Conservation (phyloP, 2,329 filamentous ascomycete species). For the Aspergillus melleus region DNA sequence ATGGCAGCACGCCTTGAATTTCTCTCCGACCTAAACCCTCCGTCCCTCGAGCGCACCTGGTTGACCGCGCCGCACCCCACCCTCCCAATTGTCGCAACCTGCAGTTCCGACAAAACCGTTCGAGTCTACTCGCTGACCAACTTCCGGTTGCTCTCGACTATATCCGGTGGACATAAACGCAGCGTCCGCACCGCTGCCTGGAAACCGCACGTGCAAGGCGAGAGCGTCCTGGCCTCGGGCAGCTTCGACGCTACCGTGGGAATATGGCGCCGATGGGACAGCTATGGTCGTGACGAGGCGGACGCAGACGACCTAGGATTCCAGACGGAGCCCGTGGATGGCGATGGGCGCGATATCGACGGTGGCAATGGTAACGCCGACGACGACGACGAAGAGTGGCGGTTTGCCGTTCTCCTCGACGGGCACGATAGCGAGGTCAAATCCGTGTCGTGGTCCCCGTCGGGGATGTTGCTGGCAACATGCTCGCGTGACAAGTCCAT, state of each 20-base stretch:
- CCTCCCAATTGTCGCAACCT: conserved; percentile 83
- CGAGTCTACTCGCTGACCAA: conserved; percentile 85
- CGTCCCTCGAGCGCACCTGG: conserved; percentile 71
- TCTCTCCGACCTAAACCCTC: conserved; percentile 55
- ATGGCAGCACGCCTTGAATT: conserved; percentile 30
- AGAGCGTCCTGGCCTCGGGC: conserved; percentile 82
- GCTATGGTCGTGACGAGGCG: conserved; percentile 33
- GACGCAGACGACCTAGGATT: conserved; percentile 24
- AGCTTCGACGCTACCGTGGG: conserved; percentile 93
- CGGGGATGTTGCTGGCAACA: conserved; percentile 81
- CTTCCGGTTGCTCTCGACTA: conserved; percentile 73
- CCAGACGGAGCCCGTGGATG: conserved; percentile 26
- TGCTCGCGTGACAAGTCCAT: conserved; percentile 91
- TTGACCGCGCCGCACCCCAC: conserved; percentile 80
- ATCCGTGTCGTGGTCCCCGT: conserved; percentile 60
- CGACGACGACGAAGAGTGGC: conserved; percentile 79
- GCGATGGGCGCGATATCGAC: conserved; percentile 16
- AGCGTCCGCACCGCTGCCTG: conserved; percentile 84
- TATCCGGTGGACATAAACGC: conserved; percentile 86
- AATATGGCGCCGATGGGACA: conserved; percentile 69
- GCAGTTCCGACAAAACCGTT: conserved; percentile 80
- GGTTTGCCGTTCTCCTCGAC: conserved; percentile 87
- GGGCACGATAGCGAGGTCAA: conserved; percentile 97
- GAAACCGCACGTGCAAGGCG: conserved; percentile 70
- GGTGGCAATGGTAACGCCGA: conserved; percentile 40